Evolutionary conservation across 2,329 filamentous ascomycete genomes (phyloP), one percentile per base, ranked within the genome.

Genomic region (Epichloe glyceriae): DNA sequence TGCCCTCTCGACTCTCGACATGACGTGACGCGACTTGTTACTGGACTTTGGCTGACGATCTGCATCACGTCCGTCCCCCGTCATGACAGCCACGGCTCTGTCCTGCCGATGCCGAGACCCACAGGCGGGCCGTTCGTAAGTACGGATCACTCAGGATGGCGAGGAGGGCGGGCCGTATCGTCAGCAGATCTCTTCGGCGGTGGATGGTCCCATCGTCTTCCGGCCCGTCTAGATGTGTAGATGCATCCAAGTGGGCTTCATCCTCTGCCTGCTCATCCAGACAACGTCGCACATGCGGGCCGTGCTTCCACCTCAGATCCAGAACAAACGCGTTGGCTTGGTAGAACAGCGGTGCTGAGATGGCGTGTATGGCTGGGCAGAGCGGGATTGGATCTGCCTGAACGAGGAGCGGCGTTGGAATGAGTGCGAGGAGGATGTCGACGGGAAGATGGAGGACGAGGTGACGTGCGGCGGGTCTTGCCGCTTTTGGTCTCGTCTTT

Each of bases 81-180:
- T 26, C 43, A 49, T 10, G 37, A 48, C n/a, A 26, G 40, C n/a
- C 30, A 43, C 11, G 30, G 40, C 37, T 45, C 26, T 17, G 52
- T 48, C 62, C 61, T 54, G 73, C 71, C 40, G 56, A 57, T 19
- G 58, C 58, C 49, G 63, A 63, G 39, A 72, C 64, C 55, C 60
- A 61, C 30, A 75, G 56, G 51, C 66, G 61, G 14, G 67, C 69
- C 41, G 55, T 62, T 46, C 69, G 60, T 37, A 76, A 60, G 45
- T 73, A 68, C 46, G 73, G 73, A 52, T 75, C 73, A 41, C 65
- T 60, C 50, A 76, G 57, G 17, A 75, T 58, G 48, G 61, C 60
- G 44, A 75, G 56, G 8, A 61, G 51, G 14, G 61, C 56, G 35
- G 57, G 52, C 50, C 47, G 50, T n/a, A 58, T 58, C 5, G 56